Percentiles rank a stretch among this genome's conserved stretches.
phyloP scores from a whole-genome alignment of 441 rosid genomes.

The Erodium texanum region DNA sequence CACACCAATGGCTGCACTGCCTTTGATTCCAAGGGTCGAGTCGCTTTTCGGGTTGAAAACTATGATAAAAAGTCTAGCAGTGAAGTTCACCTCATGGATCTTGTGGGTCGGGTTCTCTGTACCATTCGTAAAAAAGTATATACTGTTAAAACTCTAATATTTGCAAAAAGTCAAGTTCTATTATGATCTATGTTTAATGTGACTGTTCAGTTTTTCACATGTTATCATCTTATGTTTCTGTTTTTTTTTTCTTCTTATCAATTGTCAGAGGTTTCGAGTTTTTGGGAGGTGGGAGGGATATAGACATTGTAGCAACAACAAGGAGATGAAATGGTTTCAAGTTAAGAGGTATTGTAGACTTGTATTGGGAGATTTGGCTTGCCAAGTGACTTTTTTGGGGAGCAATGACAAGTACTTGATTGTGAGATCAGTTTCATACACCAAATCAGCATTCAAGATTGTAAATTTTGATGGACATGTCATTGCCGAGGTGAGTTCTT shows the following conservation, averaged over 20 bases:
- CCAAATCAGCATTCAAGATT: slow-evolving; percentile 47
- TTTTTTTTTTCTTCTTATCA: background rate
- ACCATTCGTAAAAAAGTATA: slow-evolving; percentile 47
- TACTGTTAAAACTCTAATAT: too few relatives aligned
- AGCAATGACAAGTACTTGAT: slow-evolving; percentile 25
- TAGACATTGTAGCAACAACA: slow-evolving; percentile 26
- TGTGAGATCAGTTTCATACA: slow-evolving; percentile 20
- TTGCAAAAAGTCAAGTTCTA: too few relatives aligned
- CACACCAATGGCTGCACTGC: slow-evolving; percentile 72
- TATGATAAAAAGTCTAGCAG: slow-evolving; percentile 46
- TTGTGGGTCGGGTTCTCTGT: slow-evolving; percentile 46
- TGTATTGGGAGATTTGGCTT: slow-evolving; percentile 20
- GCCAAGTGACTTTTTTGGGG: slow-evolving; percentile 30
- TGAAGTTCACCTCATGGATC: slow-evolving; percentile 67
- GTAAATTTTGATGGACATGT: slow-evolving; percentile 29
- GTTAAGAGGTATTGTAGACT: slow-evolving; percentile 21
- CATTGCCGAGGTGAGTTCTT: slow-evolving; percentile 45
- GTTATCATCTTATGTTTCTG: background rate
- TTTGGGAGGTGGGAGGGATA: slow-evolving; percentile 58
- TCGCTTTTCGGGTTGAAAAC: slow-evolving; percentile 64
- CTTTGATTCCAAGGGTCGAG: slow-evolving; percentile 47
- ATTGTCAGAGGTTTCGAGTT: slow-evolving; percentile 34
- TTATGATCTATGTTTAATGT: too few relatives aligned
- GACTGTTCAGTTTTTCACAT: too few relatives aligned
- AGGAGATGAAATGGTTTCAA: slow-evolving; percentile 31